phyloP scores from a whole-genome alignment of 2,329 filamentous ascomycete genomes.

The Talaromyces islandicus region DNA sequence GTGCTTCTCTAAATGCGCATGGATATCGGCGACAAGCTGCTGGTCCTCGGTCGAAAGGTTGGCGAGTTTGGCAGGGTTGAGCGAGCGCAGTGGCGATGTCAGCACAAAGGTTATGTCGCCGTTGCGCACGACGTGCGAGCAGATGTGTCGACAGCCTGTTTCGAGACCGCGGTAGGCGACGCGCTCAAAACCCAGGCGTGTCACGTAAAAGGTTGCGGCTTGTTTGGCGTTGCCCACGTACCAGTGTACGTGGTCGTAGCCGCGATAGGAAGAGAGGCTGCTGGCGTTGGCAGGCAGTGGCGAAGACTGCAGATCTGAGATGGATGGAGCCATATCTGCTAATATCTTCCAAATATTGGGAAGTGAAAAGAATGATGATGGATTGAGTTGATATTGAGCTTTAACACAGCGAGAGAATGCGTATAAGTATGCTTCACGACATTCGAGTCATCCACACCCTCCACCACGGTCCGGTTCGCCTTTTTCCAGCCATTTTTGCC shows the following conservation, averaged over 20 bases:
- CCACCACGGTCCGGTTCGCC: not conserved
- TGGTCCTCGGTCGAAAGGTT: constrained; percentile 61
- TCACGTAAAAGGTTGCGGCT: constrained; percentile 81
- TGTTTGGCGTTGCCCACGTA: constrained; percentile 97
- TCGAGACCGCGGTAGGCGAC: constrained; percentile 84
- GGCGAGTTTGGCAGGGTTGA: constrained; percentile 31
- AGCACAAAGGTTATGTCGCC: constrained; percentile 39
- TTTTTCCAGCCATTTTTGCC: not conserved
- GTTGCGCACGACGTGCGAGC: constrained; percentile 64
- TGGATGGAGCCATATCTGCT: constrained; percentile 11
- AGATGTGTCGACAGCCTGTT: constrained; percentile 73
- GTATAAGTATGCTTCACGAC: not conserved
- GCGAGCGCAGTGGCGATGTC: constrained; percentile 50
- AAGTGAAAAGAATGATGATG: not conserved
- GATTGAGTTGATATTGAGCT: not conserved
- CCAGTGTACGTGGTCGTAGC: constrained; percentile 92
- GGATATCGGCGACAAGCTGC: constrained; percentile 64
- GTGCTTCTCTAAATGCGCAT: constrained; percentile 76
- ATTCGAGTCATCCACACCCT: not conserved
- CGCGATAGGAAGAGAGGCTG: constrained; percentile 51
- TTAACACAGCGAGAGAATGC: not conserved
- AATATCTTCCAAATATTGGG: not conserved
- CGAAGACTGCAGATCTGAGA: constrained; percentile 7
- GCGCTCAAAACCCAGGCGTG: constrained; percentile 76
- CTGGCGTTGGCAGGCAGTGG: constrained; percentile 11